Conservation (phyloP, 1,284 basidiomycete species). For the Marasmius tenuissimus region DNA sequence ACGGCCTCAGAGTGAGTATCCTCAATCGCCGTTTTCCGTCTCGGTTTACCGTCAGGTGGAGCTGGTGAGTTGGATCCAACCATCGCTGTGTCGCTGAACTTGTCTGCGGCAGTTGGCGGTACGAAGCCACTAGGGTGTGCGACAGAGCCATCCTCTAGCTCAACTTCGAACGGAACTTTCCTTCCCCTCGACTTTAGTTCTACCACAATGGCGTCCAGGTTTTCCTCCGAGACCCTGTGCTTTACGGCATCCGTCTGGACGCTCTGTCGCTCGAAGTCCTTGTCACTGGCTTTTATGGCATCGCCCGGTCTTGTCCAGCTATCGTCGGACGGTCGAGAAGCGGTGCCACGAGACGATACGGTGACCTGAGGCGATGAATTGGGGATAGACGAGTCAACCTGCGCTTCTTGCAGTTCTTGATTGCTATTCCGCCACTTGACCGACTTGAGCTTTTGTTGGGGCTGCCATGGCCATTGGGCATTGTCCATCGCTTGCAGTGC, state of each 20-base stretch:
- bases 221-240: constrained; percentile 29
- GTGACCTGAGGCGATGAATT: constrained; percentile 2
- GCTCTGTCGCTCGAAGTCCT: constrained; percentile 8
- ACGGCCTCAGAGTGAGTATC: constrained; percentile 26
- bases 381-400: background rate
- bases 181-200: constrained; percentile 22
- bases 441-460: background rate
- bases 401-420: constrained; percentile 4
- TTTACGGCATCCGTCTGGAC: constrained; percentile 31
- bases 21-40: constrained; percentile 3
- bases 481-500: constrained; percentile 35
- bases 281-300: constrained; percentile 26
- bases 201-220: constrained; percentile 21
- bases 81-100: constrained; percentile 19
- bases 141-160: constrained; percentile 29
- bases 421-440: constrained; percentile 1
- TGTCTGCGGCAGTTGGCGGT: constrained; percentile 34
- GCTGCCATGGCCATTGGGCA: constrained; percentile 30
- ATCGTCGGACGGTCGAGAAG: background rate
- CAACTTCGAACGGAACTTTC: constrained; percentile 35
- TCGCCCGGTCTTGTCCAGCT: constrained; percentile 5
- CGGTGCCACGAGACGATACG: background rate
- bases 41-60: constrained; percentile 3
- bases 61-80: constrained; percentile 6
- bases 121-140: constrained; percentile 36